phyloP scores from a whole-genome alignment of 306 rosid species.

The Malus asiatica region DNA sequence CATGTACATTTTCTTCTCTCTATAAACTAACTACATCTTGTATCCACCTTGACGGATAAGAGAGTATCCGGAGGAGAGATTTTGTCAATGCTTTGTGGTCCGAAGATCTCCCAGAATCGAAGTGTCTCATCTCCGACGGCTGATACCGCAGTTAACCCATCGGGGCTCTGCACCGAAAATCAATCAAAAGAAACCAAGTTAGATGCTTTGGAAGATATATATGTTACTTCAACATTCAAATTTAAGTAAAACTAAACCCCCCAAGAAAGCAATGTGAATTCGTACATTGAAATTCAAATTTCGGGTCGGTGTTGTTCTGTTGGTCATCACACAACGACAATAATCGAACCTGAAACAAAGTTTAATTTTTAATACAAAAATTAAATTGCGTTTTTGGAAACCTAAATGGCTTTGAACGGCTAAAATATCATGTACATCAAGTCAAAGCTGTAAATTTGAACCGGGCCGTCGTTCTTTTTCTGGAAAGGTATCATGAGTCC shows the following conservation, averaged over 20 bases:
- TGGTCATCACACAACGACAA: constrained; percentile 20
- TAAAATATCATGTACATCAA: too few species aligned
- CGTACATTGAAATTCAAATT: constrained; percentile 39
- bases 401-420: too few species aligned
- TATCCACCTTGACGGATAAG: constrained; percentile 37
- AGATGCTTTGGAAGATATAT: neutral
- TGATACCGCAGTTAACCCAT: constrained; percentile 64
- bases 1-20: neutral
- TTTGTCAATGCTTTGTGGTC: constrained; percentile 34
- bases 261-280: neutral
- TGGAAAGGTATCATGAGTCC: too few species aligned
- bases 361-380: too few species aligned
- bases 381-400: too few species aligned
- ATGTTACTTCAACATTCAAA: neutral
- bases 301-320: constrained; percentile 24
- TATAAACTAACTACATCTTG: too few species aligned
- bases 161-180: constrained; percentile 54
- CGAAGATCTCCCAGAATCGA: constrained; percentile 67
- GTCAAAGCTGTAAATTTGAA: too few species aligned
- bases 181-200: constrained; percentile 1
- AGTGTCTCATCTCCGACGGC: constrained; percentile 74
- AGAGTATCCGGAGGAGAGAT: constrained; percentile 38
- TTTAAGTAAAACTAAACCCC: neutral
- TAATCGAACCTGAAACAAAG: too few species aligned
- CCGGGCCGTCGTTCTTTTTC: too few species aligned